phyloP scores from a whole-genome alignment of 371 early-diverging fungal genomes.

The Sanchytrium tribonematis region DNA sequence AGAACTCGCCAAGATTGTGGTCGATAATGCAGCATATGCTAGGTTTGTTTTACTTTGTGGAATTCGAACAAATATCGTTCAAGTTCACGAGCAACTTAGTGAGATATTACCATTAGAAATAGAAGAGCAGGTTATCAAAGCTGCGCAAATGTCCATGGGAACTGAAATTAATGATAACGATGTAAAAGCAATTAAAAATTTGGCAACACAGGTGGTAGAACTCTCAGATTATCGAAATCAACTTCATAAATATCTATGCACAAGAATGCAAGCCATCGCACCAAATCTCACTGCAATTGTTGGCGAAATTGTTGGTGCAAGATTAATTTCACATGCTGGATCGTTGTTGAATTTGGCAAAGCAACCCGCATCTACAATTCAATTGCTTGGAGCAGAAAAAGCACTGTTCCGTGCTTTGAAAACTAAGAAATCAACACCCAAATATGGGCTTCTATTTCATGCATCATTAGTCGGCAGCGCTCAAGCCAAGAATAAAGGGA shows the following conservation, averaged over 20 bases:
- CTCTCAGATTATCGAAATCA: conserved; percentile 59
- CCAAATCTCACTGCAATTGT: conserved; percentile 74
- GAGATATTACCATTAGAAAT: conserved; percentile 68
- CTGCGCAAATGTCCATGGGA: conserved; percentile 77
- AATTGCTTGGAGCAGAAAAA: conserved; percentile 93
- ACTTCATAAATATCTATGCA: conserved; percentile 59
- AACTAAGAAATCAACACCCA: conserved; percentile 79
- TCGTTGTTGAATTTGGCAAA: conserved; percentile 67
- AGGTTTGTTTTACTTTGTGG: conserved; percentile 27
- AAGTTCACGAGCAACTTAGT: conserved; percentile 27
- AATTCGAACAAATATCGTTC: conserved; percentile 44
- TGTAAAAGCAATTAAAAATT: conserved; percentile 45
- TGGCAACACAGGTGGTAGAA: conserved; percentile 52
- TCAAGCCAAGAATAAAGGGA: conserved; percentile 57
- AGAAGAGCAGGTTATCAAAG: conserved; percentile 43
- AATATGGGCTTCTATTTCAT: conserved; percentile 84
- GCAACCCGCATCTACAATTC: conserved; percentile 76
- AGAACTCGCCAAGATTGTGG: conserved; percentile 47
- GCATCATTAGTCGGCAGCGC: conserved; percentile 65
- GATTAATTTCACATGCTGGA: conserved; percentile 69
- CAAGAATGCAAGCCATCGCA: conserved; percentile 63
- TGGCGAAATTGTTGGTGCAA: conserved; percentile 70
- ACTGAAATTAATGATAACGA: conserved; percentile 70
- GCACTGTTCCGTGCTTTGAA: conserved; percentile 82
- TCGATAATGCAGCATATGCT: conserved; percentile 44